A percentile compares a stretch with the other conserved stretches of the same genome.
Evolutionary conservation across 768 basidiomycete genomes (phyloP).

Genomic region (Agaricus blazei): DNA sequence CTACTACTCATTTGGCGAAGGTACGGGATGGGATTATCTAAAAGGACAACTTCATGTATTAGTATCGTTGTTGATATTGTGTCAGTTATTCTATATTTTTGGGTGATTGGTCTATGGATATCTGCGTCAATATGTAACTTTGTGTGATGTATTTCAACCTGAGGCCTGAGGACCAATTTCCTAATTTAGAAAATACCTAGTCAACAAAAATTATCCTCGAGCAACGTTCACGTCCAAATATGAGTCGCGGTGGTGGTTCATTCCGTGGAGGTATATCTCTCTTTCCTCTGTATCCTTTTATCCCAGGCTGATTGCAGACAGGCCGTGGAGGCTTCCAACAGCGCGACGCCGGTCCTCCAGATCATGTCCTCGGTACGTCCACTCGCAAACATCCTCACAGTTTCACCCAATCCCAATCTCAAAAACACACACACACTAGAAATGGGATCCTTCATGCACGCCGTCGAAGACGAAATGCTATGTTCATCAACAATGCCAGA

Average conservation of each 20-base stretch:
- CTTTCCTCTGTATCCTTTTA: background rate
- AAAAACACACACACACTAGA: constrained; percentile 39
- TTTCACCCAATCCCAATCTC: background rate
- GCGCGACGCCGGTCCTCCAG: constrained; percentile 74
- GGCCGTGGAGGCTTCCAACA: constrained; percentile 70
- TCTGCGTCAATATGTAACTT: background rate
- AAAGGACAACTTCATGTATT: constrained; percentile 13
- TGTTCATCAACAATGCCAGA: constrained; percentile 80
- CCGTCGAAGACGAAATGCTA: constrained; percentile 98
- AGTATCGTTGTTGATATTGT: constrained; percentile 10
- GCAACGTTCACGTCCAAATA: background rate
- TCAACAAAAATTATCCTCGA: constrained; percentile 6
- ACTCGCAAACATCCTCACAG: background rate
- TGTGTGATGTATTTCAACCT: background rate
- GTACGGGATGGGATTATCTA: constrained; percentile 61
- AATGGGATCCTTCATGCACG: constrained; percentile 88
- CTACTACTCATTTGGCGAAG: constrained; percentile 20
- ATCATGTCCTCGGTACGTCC: constrained; percentile 63
- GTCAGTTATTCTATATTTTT: constrained; percentile 13
- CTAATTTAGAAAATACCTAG: constrained; percentile 7
- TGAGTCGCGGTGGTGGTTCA: constrained; percentile 8
- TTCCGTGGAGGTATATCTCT: constrained; percentile 4
- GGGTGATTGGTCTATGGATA: background rate
- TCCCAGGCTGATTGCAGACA: background rate
- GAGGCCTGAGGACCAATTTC: background rate